Conservation (phyloP, 441 rosid species). For the Gossypium gossypioides region DNA sequence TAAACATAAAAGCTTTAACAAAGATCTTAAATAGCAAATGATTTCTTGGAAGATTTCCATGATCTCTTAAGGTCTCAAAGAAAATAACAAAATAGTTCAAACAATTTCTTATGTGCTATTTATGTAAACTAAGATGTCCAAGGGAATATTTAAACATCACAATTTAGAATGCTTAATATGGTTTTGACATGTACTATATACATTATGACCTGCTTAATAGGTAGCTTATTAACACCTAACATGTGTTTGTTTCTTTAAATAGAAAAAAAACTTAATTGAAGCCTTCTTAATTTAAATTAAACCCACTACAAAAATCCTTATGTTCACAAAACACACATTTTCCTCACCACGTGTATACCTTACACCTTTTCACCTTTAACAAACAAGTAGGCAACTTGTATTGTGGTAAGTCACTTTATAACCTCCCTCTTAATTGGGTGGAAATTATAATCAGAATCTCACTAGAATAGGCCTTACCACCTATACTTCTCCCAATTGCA, state of each 20-base stretch:
- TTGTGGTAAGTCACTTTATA: background rate
- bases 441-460: background rate
- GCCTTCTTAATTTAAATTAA: background rate
- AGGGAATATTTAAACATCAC: background rate
- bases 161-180: background rate
- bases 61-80: background rate
- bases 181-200: background rate
- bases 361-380: background rate
- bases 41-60: background rate
- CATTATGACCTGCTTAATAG: background rate
- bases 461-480: background rate
- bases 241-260: no score
- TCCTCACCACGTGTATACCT: background rate
- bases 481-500: background rate
- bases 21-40: background rate
- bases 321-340: background rate
- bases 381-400: background rate
- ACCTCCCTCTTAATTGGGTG: background rate
- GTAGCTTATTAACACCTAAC: background rate
- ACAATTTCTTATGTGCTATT: no score
- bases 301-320: background rate
- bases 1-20: background rate
- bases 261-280: no score
- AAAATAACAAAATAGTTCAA: background rate
- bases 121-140: background rate